Conservation (phyloP, 257 asterid genomes). For the Solanum chmielewskii region DNA sequence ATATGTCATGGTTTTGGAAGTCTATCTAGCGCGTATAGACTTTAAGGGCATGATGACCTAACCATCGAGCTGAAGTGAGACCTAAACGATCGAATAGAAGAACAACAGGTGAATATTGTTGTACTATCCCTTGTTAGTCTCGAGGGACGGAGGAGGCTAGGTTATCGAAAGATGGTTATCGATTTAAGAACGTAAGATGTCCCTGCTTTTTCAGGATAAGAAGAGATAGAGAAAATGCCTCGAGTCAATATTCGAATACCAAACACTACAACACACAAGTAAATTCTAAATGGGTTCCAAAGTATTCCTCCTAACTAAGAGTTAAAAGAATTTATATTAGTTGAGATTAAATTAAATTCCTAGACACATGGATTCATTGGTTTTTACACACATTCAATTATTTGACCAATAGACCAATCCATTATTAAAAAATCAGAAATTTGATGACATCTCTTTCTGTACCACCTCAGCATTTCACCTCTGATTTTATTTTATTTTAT, state of each 20-base stretch:
- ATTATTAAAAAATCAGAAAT: neutral
- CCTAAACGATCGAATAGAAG: too few relatives aligned
- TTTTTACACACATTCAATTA: neutral
- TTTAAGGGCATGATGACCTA: too few relatives aligned
- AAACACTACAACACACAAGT: too few relatives aligned
- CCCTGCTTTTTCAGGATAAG: too few relatives aligned
- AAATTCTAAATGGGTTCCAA: neutral
- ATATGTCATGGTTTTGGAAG: neutral
- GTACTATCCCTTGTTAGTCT: too few relatives aligned
- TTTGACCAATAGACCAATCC: neutral
- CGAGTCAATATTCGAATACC: too few relatives aligned
- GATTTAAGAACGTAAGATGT: too few relatives aligned
- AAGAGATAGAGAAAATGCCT: too few relatives aligned
- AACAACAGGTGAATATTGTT: too few relatives aligned
- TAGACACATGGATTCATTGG: neutral
- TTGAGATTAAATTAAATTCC: neutral
- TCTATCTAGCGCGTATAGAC: too few relatives aligned
- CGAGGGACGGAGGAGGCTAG: too few relatives aligned
- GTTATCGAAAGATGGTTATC: too few relatives aligned
- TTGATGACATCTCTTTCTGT: neutral
- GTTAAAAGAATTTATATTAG: neutral
- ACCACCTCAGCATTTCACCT: neutral
- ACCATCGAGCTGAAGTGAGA: neutral
- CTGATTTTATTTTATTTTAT: neutral
- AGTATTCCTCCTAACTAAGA: neutral